These are phyloP conservation scores for Cicer yamashitae DNA, from an alignment of 306 rosid genomes.

Conservation along the genomic window DNA sequence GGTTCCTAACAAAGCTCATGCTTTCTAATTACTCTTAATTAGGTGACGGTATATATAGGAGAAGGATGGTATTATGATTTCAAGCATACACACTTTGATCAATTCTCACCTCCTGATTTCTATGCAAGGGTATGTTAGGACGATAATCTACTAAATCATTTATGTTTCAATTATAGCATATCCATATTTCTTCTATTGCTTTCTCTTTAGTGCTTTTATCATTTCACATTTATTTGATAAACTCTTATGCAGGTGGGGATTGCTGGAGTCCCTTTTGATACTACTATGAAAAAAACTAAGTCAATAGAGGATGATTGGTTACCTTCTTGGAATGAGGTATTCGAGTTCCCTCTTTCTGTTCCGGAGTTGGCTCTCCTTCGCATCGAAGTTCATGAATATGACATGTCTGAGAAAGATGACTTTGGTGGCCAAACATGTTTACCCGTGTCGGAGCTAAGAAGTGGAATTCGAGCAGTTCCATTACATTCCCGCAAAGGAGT, in stretches of 20 bases:
- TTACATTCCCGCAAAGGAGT: conserved; percentile 63
- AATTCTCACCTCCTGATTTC: conserved; percentile 95
- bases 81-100: conserved; percentile 79
- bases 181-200: conserved; percentile 2
- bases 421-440: conserved; percentile 95
- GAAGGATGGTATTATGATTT: conserved; percentile 97
- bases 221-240: conserved; percentile 16
- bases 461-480: conserved; percentile 80
- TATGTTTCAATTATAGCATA: conserved; percentile 24
- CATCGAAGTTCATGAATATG: conserved; percentile 91
- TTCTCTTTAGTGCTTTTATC: conserved; percentile 3
- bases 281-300: conserved; percentile 72
- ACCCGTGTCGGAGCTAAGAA: conserved; percentile 75
- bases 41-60: conserved; percentile 92
- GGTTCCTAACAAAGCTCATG: conserved; percentile 39
- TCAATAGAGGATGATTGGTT: conserved; percentile 81
- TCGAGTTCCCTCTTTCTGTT: conserved; percentile 70
- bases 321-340: conserved; percentile 83
- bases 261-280: conserved; percentile 73
- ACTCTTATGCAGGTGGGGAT: conserved; percentile 47
- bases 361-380: conserved; percentile 93
- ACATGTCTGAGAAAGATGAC: conserved; percentile 97
- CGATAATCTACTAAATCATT: conserved; percentile 21
- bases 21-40: conserved; percentile 43
- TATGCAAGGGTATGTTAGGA: conserved; percentile 79